Percentiles rank a stretch among this genome's conserved stretches.
These are phyloP conservation scores for Balamuthia mandrillaris DNA, from an alignment of 208 protist species.

Conservation along the genomic window DNA sequence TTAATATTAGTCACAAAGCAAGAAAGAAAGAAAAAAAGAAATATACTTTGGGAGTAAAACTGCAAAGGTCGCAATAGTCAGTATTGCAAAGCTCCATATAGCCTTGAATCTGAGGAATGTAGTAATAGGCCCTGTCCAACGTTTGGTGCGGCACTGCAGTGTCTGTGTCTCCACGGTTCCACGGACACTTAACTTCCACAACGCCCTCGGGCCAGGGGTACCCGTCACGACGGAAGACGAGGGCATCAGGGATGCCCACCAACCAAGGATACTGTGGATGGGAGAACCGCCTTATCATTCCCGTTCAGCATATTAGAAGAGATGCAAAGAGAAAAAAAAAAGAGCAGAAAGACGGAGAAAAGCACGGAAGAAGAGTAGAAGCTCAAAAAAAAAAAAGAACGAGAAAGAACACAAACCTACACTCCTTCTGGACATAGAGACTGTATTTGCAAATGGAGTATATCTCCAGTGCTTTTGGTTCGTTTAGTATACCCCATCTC, in stretches of 20 bases:
- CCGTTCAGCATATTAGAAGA: too few species aligned
- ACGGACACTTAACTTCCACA: constrained; percentile 25
- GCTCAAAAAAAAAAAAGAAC: neutral
- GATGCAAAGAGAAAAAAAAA: too few species aligned
- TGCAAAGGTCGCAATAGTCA: constrained; percentile 24
- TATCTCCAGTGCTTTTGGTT: neutral
- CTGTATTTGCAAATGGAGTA: neutral
- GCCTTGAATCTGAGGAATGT: constrained; percentile 22
- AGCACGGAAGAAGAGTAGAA: neutral
- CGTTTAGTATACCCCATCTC: constrained; percentile 7
- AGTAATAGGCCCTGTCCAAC: neutral
- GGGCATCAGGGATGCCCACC: neutral
- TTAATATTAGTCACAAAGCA: neutral
- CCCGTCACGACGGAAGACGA: too few species aligned
- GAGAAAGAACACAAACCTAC: neutral
- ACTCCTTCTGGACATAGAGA: neutral
- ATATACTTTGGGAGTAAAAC: neutral
- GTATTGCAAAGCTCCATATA: constrained; percentile 21
- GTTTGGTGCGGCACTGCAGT: constrained; percentile 17
- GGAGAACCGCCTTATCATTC: neutral
- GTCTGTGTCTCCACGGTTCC: neutral
- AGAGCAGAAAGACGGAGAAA: too few species aligned
- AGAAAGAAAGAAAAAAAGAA: neutral
- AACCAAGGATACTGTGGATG: constrained; percentile 5
- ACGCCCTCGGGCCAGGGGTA: too few species aligned